Conservation (phyloP, 176 grass and related monocot species). For the bread wheat (Triticum aestivum) region IWGSC_CS_RefSeq_v2.1 NC_057794.1:293035545-293036044, state of each 20-base stretch:
- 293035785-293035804: not conserved
- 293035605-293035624: conserved; percentile 3
- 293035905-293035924: not conserved
- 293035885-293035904: not conserved
- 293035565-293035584: not conserved
- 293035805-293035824: not conserved
- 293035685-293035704: not conserved
- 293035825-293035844: not conserved
- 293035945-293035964: too few species aligned
- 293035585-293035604: not conserved
- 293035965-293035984: too few species aligned
- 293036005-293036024: too few species aligned
- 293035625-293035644: conserved; percentile 9
- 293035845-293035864: conserved; percentile 9
- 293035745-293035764: not conserved
- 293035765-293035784: not conserved
- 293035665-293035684: not conserved
- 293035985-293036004: too few species aligned
- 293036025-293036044: not conserved
- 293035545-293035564: not conserved
- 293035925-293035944: not conserved
- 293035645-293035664: not conserved
- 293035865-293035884: not conserved
- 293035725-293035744: not conserved
- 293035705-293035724: not conserved